Base-by-base conservation (phyloP, 1,284 basidiomycete genomes). In the Salmacisia buchloeana region DNA sequence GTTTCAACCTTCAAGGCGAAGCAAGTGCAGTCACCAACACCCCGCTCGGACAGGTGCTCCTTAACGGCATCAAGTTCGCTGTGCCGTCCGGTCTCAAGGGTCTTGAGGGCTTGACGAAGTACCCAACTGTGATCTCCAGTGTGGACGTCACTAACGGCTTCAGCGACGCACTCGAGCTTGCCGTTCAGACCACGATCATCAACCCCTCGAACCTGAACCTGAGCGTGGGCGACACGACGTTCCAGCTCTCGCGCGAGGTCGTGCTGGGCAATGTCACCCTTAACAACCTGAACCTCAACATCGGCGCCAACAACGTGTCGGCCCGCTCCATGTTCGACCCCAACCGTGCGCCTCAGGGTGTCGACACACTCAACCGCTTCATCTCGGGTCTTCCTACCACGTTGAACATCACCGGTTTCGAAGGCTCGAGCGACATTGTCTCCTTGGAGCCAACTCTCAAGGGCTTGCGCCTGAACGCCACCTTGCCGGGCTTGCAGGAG, bases 151-250 rank as follows among this genome's bases (percentile, higher is more conserved):
- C 31, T 12, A 38, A n/a, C 15, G 59, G 59, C 15, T 41, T 18
- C 27, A 3, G 10, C 9, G 59, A 61, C 29, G 36, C 36, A 23
- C 31, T 61, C 25, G 13, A 33, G 25, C 41, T 61, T 13, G 9
- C 10, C 10, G 41, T 61, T 4, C 21, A 36, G 15, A 61, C 59
- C 5, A 21, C 45, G 21, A 36, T 61, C 39, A 41, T 61, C 59
- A 61, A 61, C 52, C 59, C 59, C 12, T 61, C 59, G n/a, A 61
- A 61, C 59, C 25, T 61, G 18, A 61, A 61, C 59, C 38, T 61
- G 45, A 33, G 33, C 34, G 25, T 52, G 12, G 59, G 59, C 31
- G 41, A 46, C 38, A 27, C 45, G 9, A 43, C 45, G 29, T 54
- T 61, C 59, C 39, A 52, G 21, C 31, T 61, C 12, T 13, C 15